Evolutionary conservation across 2,329 filamentous ascomycete species (phyloP), one percentile per base, ranked within the genome.

Genomic region (Epichloe aotearoae): DNA sequence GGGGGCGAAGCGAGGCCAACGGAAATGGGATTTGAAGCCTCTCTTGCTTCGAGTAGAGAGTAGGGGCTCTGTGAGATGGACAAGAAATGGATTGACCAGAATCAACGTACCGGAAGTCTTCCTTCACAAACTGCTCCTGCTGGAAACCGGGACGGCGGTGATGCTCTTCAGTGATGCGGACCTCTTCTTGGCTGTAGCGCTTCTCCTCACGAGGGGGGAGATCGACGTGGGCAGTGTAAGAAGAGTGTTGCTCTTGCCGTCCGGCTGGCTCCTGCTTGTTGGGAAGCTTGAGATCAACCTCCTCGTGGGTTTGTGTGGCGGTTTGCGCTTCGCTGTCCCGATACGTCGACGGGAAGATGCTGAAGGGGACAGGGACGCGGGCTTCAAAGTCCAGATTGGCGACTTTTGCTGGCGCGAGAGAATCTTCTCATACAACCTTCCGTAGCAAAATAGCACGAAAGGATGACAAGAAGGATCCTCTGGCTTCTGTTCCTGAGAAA

Each of bases 341-440:
- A 82, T 96, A 97, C 75, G 89, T 88, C 74, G 89, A 95, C 79
- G 91, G 91, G 83, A 97, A 96, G 86, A 96, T 86, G 87, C 89
- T 96, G 84, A 96, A 95, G 77, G 91, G 91, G 76, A 97, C 93
- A 80, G 91, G 88, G 75, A 96, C 87, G 75, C 89, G 87, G 76
- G 90, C 89, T 86, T 95, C 90, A 93, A 95, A 96, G 88, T 96
- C 90, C 90, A 96, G 90, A 79, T 88, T 96, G 88, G 77, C 88
- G 85, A 85, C 83, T 83, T 86, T 82, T 83, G 62, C 69, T 71
- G 72, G 74, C 75, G 82, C 73, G 68, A 72, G 73, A 75, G 70
- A 72, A 80, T 78, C 77, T 52, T 83, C 83, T 87, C 80, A 69
- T 68, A 65, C 69, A 71, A 70, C 68, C 69, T 70, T 68, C 61